Evolutionary conservation across 2,329 filamentous ascomycete genomes (phyloP).

Genomic region (Aspergillus amoenus): DNA sequence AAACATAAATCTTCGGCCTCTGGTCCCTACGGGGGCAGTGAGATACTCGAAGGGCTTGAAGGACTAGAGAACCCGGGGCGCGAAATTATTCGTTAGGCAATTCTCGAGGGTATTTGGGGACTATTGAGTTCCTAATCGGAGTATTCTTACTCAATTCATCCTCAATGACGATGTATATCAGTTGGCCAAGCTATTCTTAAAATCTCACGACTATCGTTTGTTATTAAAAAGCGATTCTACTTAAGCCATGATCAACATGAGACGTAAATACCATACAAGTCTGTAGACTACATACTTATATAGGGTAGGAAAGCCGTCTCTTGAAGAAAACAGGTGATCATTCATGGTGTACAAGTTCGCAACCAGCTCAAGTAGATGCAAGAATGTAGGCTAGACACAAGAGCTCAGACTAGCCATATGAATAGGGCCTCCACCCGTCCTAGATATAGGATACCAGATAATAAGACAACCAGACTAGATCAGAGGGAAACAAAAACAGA

Average conservation of each 20-base stretch:
- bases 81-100: constrained; percentile 63
- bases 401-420: background rate
- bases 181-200: constrained; percentile 2
- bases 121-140: background rate
- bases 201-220: background rate
- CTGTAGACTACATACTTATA: background rate
- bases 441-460: constrained; percentile 6
- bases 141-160: constrained; percentile 11
- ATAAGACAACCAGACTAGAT: constrained; percentile 14
- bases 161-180: background rate
- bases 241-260: background rate
- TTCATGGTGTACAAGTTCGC: constrained; percentile 9
- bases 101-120: background rate
- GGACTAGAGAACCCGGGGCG: constrained; percentile 62
- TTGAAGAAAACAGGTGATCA: background rate
- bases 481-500: constrained; percentile 1
- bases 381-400: constrained; percentile 8
- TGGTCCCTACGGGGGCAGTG: constrained; percentile 74
- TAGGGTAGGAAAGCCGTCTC: background rate
- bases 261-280: background rate
- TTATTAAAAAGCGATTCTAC: background rate
- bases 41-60: constrained; percentile 79
- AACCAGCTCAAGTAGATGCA: constrained; percentile 7
- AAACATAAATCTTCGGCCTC: constrained; percentile 54
- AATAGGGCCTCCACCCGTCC: background rate